Evolutionary conservation across 176 grass and related monocot species (phyloP).

Genomic region (Paspalum vaginatum): DNA sequence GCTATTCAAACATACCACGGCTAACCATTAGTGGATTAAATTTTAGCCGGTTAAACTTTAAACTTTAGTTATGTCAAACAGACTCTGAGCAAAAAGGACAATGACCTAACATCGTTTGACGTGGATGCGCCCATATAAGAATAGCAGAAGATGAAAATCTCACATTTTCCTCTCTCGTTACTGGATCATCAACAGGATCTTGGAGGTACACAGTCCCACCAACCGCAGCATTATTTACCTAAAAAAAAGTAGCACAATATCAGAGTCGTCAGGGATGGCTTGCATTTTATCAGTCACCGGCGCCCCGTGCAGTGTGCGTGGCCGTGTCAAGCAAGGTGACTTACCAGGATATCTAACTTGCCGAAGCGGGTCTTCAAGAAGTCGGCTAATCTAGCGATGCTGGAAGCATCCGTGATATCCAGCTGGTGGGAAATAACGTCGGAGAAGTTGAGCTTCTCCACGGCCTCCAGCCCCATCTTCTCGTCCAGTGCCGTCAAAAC

Average conservation of each 20-base stretch:
- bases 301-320: background rate
- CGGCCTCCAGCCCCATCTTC: conserved; percentile 35
- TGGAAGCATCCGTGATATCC: conserved; percentile 43
- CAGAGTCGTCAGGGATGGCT: no score
- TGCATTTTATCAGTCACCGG: no score
- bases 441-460: conserved; percentile 33
- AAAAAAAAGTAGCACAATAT: background rate
- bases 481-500: conserved; percentile 55
- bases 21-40: no score
- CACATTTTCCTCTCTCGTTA: conserved; percentile 15
- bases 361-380: conserved; percentile 47
- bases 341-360: conserved; percentile 53
- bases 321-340: background rate
- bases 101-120: no score
- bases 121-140: background rate
- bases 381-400: conserved; percentile 37
- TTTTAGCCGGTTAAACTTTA: no score
- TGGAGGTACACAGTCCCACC: background rate
- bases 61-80: no score
- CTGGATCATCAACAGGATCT: background rate
- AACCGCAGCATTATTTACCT: conserved; percentile 48
- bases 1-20: no score
- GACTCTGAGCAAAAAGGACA: no score
- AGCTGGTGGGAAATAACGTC: conserved; percentile 49
- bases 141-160: background rate